Evolutionary conservation across 352 stramenopile genomes (phyloP), one percentile per base, ranked within the genome.

Genomic region (Phytophthora agathidicida): DNA sequence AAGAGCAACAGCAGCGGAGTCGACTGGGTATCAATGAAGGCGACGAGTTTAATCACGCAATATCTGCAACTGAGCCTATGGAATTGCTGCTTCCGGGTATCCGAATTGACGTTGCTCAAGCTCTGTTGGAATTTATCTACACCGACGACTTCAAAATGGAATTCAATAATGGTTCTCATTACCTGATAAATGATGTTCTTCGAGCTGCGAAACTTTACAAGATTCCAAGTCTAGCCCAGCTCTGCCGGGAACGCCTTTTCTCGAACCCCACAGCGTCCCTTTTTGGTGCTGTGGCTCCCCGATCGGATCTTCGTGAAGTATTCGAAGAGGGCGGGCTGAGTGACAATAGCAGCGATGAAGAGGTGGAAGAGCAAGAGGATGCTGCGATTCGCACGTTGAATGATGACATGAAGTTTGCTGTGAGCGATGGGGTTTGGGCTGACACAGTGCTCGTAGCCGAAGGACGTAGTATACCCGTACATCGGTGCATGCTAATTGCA

Each of bases 101-200:
- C 7, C 79, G 77, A 8, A 28, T 60, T 5, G 83, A 93, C 19
- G 67, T 91, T 6, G 80, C 77, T 4, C 68, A 57, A 10, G 38
- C 83, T 5, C 26, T 91, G 17, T 44, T 93, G 38, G 80, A 90
- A 46, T 93, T 79, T 58, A 70, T 91, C 31, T 91, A 93, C 72
- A 91, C 80, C 0, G 81, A 93, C 47, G 78, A 72, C 17, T 62
- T 90, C 16, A 78, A 75, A 1, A 32, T 69, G n/a, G 62, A 77
- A 30, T 45, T 88, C 3, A 69, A 71, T 23, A 60, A 57, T 11
- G 57, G 16, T 6, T 60, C 62, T 1, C 80, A 79, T 19, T 89
- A 80, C 30, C 60, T 93, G 8, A 36, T 84, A 2, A 73, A 76
- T 8, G 83, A 93, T 43, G 70, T 93, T 5, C 50, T 83, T 11